Evolutionary conservation across 495 filamentous ascomycete genomes (phyloP).

Genomic region (Podospora australis): DNA sequence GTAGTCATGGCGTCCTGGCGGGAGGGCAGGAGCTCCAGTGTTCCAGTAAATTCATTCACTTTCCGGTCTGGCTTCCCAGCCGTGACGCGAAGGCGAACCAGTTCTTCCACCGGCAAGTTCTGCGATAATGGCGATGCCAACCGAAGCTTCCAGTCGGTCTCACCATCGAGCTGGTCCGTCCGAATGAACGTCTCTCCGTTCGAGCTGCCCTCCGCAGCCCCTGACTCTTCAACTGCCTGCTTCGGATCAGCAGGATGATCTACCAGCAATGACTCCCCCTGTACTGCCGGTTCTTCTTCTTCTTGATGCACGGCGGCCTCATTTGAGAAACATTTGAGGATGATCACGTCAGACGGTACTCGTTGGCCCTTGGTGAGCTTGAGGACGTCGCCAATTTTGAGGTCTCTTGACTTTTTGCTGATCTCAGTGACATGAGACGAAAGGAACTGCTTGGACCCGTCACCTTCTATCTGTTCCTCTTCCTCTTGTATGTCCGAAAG

Average conservation of each 20-base stretch:
- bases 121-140: slow-evolving; percentile 82
- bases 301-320: slow-evolving; percentile 41
- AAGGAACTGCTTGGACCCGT: slow-evolving; percentile 26
- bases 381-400: slow-evolving; percentile 91
- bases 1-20: slow-evolving; percentile 30
- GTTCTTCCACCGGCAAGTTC: slow-evolving; percentile 56
- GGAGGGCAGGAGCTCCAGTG: slow-evolving; percentile 55
- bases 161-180: slow-evolving; percentile 95
- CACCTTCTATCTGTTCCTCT: slow-evolving; percentile 45
- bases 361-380: slow-evolving; percentile 86
- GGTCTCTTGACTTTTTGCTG: slow-evolving; percentile 73
- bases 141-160: slow-evolving; percentile 98
- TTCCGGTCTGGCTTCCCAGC: slow-evolving; percentile 84
- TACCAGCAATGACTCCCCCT: slow-evolving; percentile 34
- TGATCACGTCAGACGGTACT: slow-evolving; percentile 89
- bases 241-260: slow-evolving; percentile 27
- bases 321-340: slow-evolving; percentile 72
- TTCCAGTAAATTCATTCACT: slow-evolving; percentile 90
- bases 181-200: slow-evolving; percentile 91
- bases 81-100: slow-evolving; percentile 66
- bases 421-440: slow-evolving; percentile 53
- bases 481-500: slow-evolving; percentile 48
- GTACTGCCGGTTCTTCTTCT: slow-evolving; percentile 19
- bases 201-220: slow-evolving; percentile 24
- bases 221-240: slow-evolving; percentile 21